These are phyloP conservation scores for Stellera chamaejasme DNA, from an alignment of 345 rosid genomes.

Conservation along the genomic window DNA sequence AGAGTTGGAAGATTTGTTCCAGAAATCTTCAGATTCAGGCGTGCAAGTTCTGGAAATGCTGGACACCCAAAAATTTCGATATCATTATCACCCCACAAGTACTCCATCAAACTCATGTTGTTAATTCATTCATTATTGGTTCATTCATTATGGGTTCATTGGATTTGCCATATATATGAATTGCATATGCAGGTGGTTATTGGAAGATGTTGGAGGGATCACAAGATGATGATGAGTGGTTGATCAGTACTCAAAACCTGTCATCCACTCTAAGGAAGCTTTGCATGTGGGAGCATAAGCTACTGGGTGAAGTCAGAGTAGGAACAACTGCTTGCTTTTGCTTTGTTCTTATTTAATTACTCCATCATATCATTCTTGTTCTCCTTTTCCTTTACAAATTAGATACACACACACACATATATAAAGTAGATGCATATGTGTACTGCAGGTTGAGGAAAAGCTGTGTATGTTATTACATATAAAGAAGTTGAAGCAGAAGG, in stretches of 20 bases:
- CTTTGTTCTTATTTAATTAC: not conserved
- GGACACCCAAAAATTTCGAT: constrained; percentile 34
- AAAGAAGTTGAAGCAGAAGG: constrained; percentile 41
- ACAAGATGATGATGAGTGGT: constrained; percentile 8
- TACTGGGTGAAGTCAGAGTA: constrained; percentile 57
- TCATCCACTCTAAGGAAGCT: constrained; percentile 41
- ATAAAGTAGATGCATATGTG: not conserved
- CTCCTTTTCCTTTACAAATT: not conserved
- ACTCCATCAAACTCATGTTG: constrained; percentile 17
- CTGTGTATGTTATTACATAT: constrained; percentile 28
- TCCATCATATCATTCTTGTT: too few relatives aligned
- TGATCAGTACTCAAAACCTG: constrained; percentile 21
- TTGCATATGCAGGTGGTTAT: constrained; percentile 5
- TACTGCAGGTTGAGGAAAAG: constrained; percentile 50
- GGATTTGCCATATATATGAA: not conserved
- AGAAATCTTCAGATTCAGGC: constrained; percentile 39
- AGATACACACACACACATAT: too few relatives aligned
- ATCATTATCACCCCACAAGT: constrained; percentile 17
- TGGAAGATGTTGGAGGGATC: constrained; percentile 20
- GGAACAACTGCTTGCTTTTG: constrained; percentile 7
- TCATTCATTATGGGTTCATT: not conserved
- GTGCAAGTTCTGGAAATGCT: constrained; percentile 26
- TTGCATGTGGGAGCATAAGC: constrained; percentile 58
- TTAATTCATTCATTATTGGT: not conserved
- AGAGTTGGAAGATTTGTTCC: constrained; percentile 28